These are phyloP conservation scores for Rhynchospora tenuis DNA, from an alignment of 176 grass and related monocot genomes.

Conservation along the genomic window DNA sequence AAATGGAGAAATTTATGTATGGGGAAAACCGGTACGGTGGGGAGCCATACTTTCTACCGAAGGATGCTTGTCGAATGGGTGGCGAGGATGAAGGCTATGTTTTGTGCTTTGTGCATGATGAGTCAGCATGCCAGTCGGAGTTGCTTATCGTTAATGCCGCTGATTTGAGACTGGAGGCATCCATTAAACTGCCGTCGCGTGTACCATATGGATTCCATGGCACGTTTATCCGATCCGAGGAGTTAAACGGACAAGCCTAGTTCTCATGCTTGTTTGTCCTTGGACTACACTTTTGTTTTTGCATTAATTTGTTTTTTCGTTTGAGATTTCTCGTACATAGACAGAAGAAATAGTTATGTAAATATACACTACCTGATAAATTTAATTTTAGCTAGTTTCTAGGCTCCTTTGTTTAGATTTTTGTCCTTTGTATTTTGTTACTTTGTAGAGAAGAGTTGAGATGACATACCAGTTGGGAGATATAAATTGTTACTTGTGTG, in stretches of 20 bases:
- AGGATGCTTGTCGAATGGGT: not conserved
- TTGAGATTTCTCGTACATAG: not conserved
- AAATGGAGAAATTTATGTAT: conserved; percentile 51
- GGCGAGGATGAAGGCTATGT: conserved; percentile 73
- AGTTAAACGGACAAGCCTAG: conserved; percentile 52
- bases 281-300: not conserved
- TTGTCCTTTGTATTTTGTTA: not conserved
- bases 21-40: conserved; percentile 53
- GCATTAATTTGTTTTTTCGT: not conserved
- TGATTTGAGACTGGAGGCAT: conserved; percentile 50
- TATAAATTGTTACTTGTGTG: not conserved
- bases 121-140: conserved; percentile 41
- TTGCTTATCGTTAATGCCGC: conserved; percentile 56
- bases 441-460: not conserved
- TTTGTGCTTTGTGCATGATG: conserved; percentile 73
- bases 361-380: not conserved
- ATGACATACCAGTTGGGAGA: not conserved
- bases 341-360: not conserved
- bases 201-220: conserved; percentile 92
- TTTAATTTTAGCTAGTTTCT: not conserved
- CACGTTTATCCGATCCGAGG: conserved; percentile 49
- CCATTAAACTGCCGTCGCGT: conserved; percentile 59
- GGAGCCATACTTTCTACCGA: conserved; percentile 74
- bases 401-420: not conserved
- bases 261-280: not conserved